Base-by-base conservation (phyloP, 768 basidiomycete genomes). In the Calocybe gangraenosa region DNA sequence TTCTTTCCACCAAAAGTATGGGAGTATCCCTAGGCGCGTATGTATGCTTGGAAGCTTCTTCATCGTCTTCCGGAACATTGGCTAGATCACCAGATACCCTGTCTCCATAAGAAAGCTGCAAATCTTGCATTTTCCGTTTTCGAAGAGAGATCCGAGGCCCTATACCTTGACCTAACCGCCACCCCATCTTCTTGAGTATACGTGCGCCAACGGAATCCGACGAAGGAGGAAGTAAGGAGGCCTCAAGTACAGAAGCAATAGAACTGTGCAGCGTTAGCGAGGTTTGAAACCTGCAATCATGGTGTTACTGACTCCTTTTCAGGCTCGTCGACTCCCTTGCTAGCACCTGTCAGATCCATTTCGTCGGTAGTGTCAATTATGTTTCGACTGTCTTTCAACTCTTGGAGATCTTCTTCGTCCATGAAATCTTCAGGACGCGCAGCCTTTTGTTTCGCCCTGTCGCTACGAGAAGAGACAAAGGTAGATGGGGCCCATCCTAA, bases 361-460 rank as follows among this genome's bases (percentile, higher is more conserved):
- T 87, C 78, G 28, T 94, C 87, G 10, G 84, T 82, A 30, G 84
- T 87, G 57, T 89, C 85, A 3, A 92, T 79, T 7, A 96, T 62
- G 15, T 76, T 79, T 53, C 83, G 74, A 52, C 78, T 79, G 32
- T 92, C 90, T 25, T 75, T 79, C 48, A 87, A 63, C 50, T 91
- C 91, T 36, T 87, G 82, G 13, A 97, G 69, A 62, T 98, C 96
- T 65, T 99, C 96, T 34, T 97, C 96, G 66, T 99, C 96, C 96
- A 99, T 98, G 60, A 91, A 98, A 60, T 96, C 92, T 64, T 95
- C 91, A 0, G 92, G 85, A 23, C 75, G 74, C n/a, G 74, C 65
- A 2, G 65, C 66, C 54, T 78, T 73, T 54, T 76, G 64, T 61
- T 84, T 84, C 37, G 79, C 79, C 38, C 93, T 79, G 35, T 89